Conservation (phyloP, 2,329 filamentous ascomycete species). For the Paracorniculantispora psalliotae region DNA sequence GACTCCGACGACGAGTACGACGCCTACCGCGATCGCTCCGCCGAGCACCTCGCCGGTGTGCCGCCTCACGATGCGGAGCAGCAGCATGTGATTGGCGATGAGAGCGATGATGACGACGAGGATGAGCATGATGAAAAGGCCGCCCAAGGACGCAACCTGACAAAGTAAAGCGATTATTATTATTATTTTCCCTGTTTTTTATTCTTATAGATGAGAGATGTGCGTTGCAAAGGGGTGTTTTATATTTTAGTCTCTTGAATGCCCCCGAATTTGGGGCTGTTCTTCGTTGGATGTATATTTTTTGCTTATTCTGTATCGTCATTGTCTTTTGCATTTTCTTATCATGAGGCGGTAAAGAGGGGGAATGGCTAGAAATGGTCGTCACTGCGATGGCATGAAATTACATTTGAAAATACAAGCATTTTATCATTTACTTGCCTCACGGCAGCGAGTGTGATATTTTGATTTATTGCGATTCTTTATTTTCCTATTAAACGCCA, state of each 20-base stretch:
- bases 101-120: conserved; percentile 38
- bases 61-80: conserved; percentile 29
- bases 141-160: neutral
- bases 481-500: neutral
- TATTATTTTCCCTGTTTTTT: neutral
- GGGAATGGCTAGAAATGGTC: too few species aligned
- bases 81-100: conserved; percentile 48
- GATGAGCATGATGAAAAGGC: conserved; percentile 6
- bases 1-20: conserved; percentile 49
- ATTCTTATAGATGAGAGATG: neutral
- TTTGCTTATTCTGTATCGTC: conserved; percentile 1
- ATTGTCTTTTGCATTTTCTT: neutral
- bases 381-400: too few species aligned
- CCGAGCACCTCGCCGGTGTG: conserved; percentile 22
- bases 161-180: neutral
- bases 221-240: neutral
- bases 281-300: neutral
- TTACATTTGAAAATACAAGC: too few species aligned
- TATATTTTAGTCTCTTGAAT: neutral
- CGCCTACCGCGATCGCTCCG: conserved; percentile 36
- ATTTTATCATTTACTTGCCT: too few species aligned
- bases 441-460: too few species aligned
- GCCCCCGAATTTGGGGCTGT: neutral
- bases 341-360: neutral
- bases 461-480: too few species aligned